Base-by-base conservation (phyloP, 2,329 filamentous ascomycete species). In the Talaromyces sp. region DNA sequence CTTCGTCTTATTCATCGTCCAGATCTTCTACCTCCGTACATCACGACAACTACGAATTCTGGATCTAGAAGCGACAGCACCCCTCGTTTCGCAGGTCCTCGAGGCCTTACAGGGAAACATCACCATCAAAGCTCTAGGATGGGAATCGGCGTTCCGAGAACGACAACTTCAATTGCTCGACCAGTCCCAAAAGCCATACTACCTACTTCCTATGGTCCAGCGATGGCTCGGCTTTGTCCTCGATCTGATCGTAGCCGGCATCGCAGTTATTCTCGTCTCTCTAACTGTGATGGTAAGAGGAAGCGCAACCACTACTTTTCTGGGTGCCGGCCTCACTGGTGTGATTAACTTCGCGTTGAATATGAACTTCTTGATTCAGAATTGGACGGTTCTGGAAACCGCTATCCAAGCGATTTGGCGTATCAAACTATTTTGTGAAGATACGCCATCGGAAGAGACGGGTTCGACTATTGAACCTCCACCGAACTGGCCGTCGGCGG, bases 1-100 rank as follows among this genome's bases (percentile, higher is more conserved):
- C 3, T 15, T 47, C 15, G 15, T 45, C 2, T 13, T 60, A 6
- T 87, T 82, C 63, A 63, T 78, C 2, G 72, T 88, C 0, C 86
- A 87, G 66, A 82, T 78, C 57, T 80, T 86, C 58, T 89, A 89
- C 68, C 78, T 89, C 2, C 79, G 84, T 0, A 89, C 86, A 0
- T 88, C 86, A 1, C 77, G 86, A 0, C 86, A 89, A 71, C 72
- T 89, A 9, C 80, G 87, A 59, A 79, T 87, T 27, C 71, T 89
- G 6, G 86, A 89, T 54, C 79, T 89, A 0, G 87, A 89, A 71
- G 81, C 84, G 1, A 87, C 88, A 68, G 83, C 82, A 0, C 86
- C 86, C 0, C 74, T 88, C 0, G 87, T 85, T 75, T 84, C 79
- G 19, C 77, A 87, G 65, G 87, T 87, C 68, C 77, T 83, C 31